phyloP scores from a whole-genome alignment of 1,139 yeast genomes.

The Zygosaccharomyces pseudobailii region DNA sequence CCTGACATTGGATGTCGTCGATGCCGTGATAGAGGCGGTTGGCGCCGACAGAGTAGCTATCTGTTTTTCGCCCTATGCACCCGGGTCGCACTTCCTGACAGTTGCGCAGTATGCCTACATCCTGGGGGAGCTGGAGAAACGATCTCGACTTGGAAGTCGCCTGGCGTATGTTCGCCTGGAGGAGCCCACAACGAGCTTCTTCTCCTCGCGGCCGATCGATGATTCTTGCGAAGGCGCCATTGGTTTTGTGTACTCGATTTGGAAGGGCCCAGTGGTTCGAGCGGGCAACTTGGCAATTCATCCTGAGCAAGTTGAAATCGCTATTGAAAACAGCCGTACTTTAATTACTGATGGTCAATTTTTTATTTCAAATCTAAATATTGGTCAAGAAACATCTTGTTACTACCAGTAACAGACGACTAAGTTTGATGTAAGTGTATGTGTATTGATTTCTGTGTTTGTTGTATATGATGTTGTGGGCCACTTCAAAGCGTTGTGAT shows the following conservation, averaged over 20 bases:
- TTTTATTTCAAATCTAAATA: constrained; percentile 39
- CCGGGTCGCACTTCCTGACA: constrained; percentile 29
- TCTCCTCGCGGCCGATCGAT: constrained; percentile 10
- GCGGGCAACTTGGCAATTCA: constrained; percentile 37
- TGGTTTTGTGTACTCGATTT: constrained; percentile 31
- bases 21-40: constrained; percentile 28
- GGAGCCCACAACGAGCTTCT: constrained; percentile 38
- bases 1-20: constrained; percentile 33
- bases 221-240: constrained; percentile 18
- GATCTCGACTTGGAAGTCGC: constrained; percentile 32
- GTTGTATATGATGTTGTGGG: neutral
- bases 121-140: constrained; percentile 28
- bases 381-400: neutral
- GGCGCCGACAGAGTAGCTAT: constrained; percentile 31
- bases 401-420: neutral
- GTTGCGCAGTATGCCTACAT: constrained; percentile 33
- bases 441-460: neutral
- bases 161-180: constrained; percentile 48
- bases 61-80: constrained; percentile 37
- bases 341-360: constrained; percentile 45
- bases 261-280: constrained; percentile 39
- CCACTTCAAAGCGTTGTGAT: too few species aligned
- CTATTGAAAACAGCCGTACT: constrained; percentile 37
- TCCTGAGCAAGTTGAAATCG: constrained; percentile 22
- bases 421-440: neutral